phyloP scores from a whole-genome alignment of 768 basidiomycete genomes.

The Tricholomella constricta region DNA sequence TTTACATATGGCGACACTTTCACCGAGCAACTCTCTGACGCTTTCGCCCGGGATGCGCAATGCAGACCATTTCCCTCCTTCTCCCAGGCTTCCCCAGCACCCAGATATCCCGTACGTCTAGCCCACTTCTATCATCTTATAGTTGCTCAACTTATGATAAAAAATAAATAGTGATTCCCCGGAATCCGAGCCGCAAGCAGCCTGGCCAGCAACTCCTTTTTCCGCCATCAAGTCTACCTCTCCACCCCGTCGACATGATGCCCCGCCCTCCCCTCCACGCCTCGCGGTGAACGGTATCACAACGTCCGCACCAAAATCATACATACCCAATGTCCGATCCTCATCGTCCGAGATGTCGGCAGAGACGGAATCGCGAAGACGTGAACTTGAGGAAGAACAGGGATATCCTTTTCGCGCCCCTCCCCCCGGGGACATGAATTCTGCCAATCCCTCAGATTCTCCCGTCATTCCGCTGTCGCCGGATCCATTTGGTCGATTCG shows the following conservation, averaged over 20 bases:
- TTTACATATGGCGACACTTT: constrained; percentile 27
- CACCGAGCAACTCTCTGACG: constrained; percentile 33
- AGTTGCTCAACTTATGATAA: constrained; percentile 1
- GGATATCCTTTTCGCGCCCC: constrained; percentile 45
- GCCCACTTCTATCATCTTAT: constrained; percentile 9
- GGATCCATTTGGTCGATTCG: constrained; percentile 77
- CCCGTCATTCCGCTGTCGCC: constrained; percentile 83
- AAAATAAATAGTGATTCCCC: constrained; percentile 13
- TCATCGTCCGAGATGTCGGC: constrained; percentile 34
- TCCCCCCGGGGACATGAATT: constrained; percentile 14
- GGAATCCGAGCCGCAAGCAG: constrained; percentile 18
- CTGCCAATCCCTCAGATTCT: constrained; percentile 37
- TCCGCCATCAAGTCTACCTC: constrained; percentile 33
- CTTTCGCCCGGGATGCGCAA: constrained; percentile 26
- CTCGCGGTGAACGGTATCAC: constrained; percentile 72
- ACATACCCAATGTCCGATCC: constrained; percentile 23
- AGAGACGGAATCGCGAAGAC: constrained; percentile 51
- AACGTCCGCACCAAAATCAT: constrained; percentile 57
- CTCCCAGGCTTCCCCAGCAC: constrained; percentile 38
- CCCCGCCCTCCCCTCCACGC: constrained; percentile 56
- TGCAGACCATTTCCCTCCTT: constrained; percentile 36
- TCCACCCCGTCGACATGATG: constrained; percentile 24
- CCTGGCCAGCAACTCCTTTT: constrained; percentile 47
- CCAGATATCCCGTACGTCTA: constrained; percentile 24
- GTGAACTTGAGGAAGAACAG: constrained; percentile 53